A percentile compares a stretch with the other conserved stretches of the same genome.
Evolutionary conservation across 257 asterid species (phyloP).

Genomic region (Henckelia pumila): DNA sequence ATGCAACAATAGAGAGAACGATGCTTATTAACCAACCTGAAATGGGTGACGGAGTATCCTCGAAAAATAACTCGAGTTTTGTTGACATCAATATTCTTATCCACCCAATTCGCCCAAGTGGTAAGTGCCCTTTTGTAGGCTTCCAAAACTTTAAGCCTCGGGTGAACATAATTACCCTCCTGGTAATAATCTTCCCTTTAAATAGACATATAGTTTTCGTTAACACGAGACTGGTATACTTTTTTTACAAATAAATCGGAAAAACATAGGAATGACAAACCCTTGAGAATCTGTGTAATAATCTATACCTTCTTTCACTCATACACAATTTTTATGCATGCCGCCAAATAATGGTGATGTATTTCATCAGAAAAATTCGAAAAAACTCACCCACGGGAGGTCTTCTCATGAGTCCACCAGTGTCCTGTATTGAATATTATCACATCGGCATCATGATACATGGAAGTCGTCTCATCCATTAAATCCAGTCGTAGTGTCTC

Average conservation of each 20-base stretch:
- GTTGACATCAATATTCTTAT: conserved; percentile 49
- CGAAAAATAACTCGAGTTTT: conserved; percentile 68
- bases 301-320: background rate
- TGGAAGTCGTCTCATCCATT: conserved; percentile 71
- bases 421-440: conserved; percentile 88
- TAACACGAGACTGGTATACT: background rate
- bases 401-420: conserved; percentile 99
- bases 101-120: conserved; percentile 92
- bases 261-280: background rate
- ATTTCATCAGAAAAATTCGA: background rate
- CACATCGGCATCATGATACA: conserved; percentile 91
- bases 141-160: conserved; percentile 75
- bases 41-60: conserved; percentile 89
- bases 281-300: background rate
- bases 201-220: background rate
- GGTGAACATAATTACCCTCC: conserved; percentile 75
- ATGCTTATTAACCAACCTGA: conserved; percentile 21
- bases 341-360: background rate
- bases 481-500: conserved; percentile 83
- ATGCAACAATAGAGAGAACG: background rate
- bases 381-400: conserved; percentile 74
- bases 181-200: conserved; percentile 88
- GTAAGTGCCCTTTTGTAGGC: conserved; percentile 79
- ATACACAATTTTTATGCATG: background rate
- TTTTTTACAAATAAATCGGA: background rate